Conservation (phyloP, 2,329 filamentous ascomycete genomes). For the Beauveria sp. region DNA sequence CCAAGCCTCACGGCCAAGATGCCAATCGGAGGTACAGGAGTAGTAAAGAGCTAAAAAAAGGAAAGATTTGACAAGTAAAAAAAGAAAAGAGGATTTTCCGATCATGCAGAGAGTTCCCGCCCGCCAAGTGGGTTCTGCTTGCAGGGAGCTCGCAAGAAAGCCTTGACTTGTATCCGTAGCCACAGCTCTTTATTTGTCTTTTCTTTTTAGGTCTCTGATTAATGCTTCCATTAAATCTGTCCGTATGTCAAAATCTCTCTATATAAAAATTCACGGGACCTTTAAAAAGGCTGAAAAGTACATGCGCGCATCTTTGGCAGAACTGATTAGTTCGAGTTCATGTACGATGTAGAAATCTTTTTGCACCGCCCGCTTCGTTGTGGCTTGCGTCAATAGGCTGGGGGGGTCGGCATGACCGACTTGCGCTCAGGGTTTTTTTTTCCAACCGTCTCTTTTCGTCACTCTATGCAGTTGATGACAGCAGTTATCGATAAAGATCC, state of each 20-base stretch:
- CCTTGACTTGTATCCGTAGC: too few species aligned
- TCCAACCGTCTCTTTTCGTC: neutral
- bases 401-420: neutral
- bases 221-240: too few species aligned
- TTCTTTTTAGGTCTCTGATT: too few species aligned
- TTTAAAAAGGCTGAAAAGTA: too few species aligned
- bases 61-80: neutral
- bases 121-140: neutral
- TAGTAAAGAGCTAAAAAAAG: neutral
- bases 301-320: neutral
- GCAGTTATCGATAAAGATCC: too few species aligned
- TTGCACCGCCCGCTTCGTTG: neutral
- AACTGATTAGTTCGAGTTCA: neutral
- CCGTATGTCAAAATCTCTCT: too few species aligned
- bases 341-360: neutral
- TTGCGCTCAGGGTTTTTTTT: neutral
- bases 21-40: neutral
- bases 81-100: neutral
- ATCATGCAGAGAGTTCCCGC: conserved; percentile 1
- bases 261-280: too few species aligned
- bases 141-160: too few species aligned
- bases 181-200: too few species aligned
- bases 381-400: neutral
- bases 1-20: neutral
- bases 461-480: neutral